Percentiles rank a stretch among this genome's conserved stretches.
Evolutionary conservation across 2,329 filamentous ascomycete species (phyloP).

Genomic region (Penicillium sp.): DNA sequence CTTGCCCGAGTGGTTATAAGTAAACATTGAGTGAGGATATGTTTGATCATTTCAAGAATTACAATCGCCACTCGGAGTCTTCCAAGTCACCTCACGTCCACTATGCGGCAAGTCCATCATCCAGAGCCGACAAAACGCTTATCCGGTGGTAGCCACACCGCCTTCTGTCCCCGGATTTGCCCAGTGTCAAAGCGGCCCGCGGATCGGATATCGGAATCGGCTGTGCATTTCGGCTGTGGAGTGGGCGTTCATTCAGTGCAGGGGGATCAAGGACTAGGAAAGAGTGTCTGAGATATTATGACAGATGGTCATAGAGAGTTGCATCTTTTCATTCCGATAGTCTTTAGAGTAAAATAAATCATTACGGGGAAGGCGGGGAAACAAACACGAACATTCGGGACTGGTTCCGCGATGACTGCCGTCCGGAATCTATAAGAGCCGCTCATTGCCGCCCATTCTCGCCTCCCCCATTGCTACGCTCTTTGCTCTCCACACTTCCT

Average conservation of each 20-base stretch:
- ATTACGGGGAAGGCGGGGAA: slow-evolving; percentile 8
- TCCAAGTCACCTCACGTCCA: too few species aligned
- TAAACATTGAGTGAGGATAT: too few species aligned
- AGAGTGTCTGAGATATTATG: background rate
- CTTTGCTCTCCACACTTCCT: slow-evolving; percentile 1
- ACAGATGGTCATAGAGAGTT: background rate
- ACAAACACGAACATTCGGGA: slow-evolving; percentile 11
- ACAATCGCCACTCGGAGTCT: too few species aligned
- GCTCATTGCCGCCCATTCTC: background rate
- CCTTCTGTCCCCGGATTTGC: background rate
- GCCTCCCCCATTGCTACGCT: background rate
- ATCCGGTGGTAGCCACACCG: background rate
- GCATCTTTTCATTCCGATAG: too few species aligned
- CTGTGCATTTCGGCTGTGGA: slow-evolving; percentile 13
- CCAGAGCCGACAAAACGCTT: background rate
- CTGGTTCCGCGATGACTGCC: slow-evolving; percentile 11
- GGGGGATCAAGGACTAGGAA: background rate
- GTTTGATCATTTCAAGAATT: too few species aligned
- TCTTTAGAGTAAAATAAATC: too few species aligned
- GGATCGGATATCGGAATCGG: slow-evolving; percentile 24
- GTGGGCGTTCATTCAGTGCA: background rate
- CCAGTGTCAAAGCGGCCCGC: slow-evolving; percentile 13
- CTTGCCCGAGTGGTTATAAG: too few species aligned
- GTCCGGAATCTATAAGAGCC: slow-evolving; percentile 12
- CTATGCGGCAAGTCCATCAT: background rate